Evolutionary conservation across 2,329 filamentous ascomycete species (phyloP).

Genomic region (Sporothrix schenckii): DNA sequence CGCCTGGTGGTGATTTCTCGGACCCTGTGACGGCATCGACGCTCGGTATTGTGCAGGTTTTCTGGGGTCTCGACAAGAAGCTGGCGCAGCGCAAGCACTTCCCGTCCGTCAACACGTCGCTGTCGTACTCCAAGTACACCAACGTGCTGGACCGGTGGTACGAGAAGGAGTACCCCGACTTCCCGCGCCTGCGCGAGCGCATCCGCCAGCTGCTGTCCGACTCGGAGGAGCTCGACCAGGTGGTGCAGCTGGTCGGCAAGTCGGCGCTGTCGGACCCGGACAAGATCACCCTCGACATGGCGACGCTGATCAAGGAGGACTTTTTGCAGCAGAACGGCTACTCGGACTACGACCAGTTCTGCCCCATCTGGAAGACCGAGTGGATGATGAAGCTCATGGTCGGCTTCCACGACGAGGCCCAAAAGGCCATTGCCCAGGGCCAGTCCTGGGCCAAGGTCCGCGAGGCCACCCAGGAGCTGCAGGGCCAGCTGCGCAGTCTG

Average conservation of each 20-base stretch:
- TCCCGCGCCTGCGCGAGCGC: conserved; percentile 87
- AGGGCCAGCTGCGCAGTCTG: conserved; percentile 82
- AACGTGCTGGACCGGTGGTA: conserved; percentile 88
- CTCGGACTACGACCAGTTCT: conserved; percentile 99
- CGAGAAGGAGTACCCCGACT: conserved; percentile 89
- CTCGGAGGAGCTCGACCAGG: conserved; percentile 96
- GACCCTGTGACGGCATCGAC: conserved; percentile 95
- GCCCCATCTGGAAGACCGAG: conserved; percentile 98
- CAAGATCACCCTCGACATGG: conserved; percentile 96
- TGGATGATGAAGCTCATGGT: conserved; percentile 99
- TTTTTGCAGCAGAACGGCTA: conserved; percentile 99
- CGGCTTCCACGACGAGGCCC: conserved; percentile 94
- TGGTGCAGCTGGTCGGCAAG: conserved; percentile 97
- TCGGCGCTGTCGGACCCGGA: conserved; percentile 92
- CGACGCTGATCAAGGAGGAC: conserved; percentile 92
- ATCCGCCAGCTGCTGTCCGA: conserved; percentile 92
- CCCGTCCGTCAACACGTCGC: conserved; percentile 92
- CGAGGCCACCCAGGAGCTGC: conserved; percentile 85
- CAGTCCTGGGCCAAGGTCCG: conserved; percentile 91
- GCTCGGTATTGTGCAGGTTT: conserved; percentile 96
- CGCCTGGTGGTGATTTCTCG: conserved; percentile 97
- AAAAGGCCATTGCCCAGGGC: conserved; percentile 91
- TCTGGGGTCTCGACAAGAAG: conserved; percentile 99
- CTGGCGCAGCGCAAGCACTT: conserved; percentile 98
- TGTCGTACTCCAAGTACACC: conserved; percentile 97